Conservation (phyloP, 768 basidiomycete species). For the Boletales sp. region DNA sequence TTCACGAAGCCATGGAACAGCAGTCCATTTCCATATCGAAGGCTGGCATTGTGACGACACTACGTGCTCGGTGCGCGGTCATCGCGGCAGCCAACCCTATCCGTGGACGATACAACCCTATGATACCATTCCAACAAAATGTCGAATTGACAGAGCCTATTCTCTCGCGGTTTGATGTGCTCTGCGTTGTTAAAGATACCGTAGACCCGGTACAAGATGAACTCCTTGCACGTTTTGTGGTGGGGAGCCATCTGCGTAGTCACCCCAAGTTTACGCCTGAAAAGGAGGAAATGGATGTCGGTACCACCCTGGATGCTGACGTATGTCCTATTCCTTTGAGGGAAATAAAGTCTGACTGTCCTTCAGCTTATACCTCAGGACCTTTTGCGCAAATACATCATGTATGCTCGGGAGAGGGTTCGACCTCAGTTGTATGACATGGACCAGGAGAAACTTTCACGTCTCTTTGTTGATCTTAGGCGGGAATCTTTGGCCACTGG, state of each 20-base stretch:
- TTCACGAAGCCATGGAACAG: slow-evolving; percentile 99
- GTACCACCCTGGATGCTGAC: slow-evolving; percentile 84
- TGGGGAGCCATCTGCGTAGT: slow-evolving; percentile 90
- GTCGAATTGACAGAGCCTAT: slow-evolving; percentile 99
- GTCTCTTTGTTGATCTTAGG: slow-evolving; percentile 92
- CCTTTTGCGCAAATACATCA: slow-evolving; percentile 94
- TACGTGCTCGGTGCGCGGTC: slow-evolving; percentile 97
- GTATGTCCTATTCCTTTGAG: slow-evolving; percentile 44
- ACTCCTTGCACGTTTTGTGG: slow-evolving; percentile 94
- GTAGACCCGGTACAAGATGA: slow-evolving; percentile 98
- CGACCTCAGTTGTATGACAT: slow-evolving; percentile 91
- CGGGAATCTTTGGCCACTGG: slow-evolving; percentile 96
- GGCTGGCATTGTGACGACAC: slow-evolving; percentile 96
- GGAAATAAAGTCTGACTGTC: slow-evolving; percentile 9
- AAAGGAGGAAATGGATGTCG: slow-evolving; percentile 91
- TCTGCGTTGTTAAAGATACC: slow-evolving; percentile 97
- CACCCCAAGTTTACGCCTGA: slow-evolving; percentile 90
- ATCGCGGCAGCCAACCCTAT: slow-evolving; percentile 98
- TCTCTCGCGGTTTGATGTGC: slow-evolving; percentile 93
- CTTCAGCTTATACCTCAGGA: slow-evolving; percentile 94
- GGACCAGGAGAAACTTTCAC: slow-evolving; percentile 91
- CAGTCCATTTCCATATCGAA: slow-evolving; percentile 99
- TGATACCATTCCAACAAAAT: slow-evolving; percentile 97
- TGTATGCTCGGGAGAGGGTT: slow-evolving; percentile 95
- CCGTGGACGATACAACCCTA: slow-evolving; percentile 96